These are phyloP conservation scores for Malus hybrid DNA, from an alignment of 331 rosid species.

Conservation along the genomic window DNA sequence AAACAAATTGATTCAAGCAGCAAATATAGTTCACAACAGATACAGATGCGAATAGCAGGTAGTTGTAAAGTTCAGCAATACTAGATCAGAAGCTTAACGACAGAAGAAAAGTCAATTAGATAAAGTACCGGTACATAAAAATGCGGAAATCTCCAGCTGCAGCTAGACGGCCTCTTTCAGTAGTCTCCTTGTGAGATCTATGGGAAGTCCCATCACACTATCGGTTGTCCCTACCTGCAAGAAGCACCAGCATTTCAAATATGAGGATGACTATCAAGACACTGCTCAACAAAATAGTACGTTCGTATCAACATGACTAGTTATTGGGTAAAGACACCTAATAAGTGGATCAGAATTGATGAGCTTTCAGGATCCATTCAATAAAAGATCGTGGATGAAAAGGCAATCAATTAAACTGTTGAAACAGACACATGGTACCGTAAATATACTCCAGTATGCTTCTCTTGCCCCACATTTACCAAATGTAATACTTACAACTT, in stretches of 20 bases:
- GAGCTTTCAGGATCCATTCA: background rate
- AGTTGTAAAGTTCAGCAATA: background rate
- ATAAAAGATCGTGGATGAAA: background rate
- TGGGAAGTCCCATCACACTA: conserved; percentile 98
- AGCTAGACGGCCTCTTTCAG: conserved; percentile 57
- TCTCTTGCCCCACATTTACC: background rate
- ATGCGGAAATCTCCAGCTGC: conserved; percentile 2
- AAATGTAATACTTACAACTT: background rate
- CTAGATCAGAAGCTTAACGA: background rate
- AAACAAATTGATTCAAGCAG: background rate
- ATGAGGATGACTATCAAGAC: background rate
- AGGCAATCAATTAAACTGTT: background rate
- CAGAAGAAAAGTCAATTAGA: conserved; percentile 4
- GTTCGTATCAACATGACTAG: too few species aligned
- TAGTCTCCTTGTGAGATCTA: conserved; percentile 65
- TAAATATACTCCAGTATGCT: conserved; percentile 1
- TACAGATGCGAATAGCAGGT: background rate
- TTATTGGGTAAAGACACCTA: too few species aligned
- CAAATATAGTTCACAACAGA: background rate
- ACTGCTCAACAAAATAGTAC: background rate
- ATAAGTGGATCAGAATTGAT: too few species aligned
- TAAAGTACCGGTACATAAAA: conserved; percentile 6
- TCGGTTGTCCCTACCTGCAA: conserved; percentile 90
- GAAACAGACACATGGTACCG: conserved; percentile 4
- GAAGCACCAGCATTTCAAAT: conserved; percentile 12